Evolutionary conservation across 352 stramenopile genomes (phyloP), one percentile per base, ranked within the genome.

Genomic region (Pythium volutum): DNA sequence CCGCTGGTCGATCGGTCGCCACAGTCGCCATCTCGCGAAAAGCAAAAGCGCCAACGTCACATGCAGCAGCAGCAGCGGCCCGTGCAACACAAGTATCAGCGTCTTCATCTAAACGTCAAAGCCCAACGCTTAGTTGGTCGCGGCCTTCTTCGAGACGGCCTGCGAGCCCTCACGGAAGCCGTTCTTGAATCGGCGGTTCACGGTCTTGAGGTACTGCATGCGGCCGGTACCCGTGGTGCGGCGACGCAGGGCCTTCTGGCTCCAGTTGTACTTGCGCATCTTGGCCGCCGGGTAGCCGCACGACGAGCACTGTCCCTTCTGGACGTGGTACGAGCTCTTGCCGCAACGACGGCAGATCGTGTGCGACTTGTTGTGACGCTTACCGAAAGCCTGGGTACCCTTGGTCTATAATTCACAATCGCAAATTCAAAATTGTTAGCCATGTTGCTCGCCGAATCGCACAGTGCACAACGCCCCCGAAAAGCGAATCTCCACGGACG

Each of bases 291-390:
- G 97, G 89, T 99, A 99, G 72, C 97, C 97, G 84, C 98, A 99
- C 69, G 93, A 98, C 68, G 96, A 96, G 93, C 98, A 99, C 55
- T 85, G 92, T 70, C 86, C 91, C 96, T 99, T 99, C 90, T 99
- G 98, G 72, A 99, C 98, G 96, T 99, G 98, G 90, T 98, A 99
- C 68, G 97, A 99, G 74, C 89, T 92, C 76, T 97, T 97, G 66
- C 97, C 97, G 83, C 98, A 99, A 69, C 98, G 94, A 87, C 97
- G 92, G 83, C 98, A 99, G 70, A 98, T 88, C 64, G 97, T 99
- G 96, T 99, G 98, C 69, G 96, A 98, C 96, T 99, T 99, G 81
- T 98, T 99, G 93, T 99, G 97, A 81, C 97, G 95, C 90, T 99
- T 99, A 91, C 97, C 97, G 84, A 99, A 99, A 82, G 89, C 98